Conservation (phyloP, 1,284 basidiomycete genomes). For the Leccinum huronense region DNA sequence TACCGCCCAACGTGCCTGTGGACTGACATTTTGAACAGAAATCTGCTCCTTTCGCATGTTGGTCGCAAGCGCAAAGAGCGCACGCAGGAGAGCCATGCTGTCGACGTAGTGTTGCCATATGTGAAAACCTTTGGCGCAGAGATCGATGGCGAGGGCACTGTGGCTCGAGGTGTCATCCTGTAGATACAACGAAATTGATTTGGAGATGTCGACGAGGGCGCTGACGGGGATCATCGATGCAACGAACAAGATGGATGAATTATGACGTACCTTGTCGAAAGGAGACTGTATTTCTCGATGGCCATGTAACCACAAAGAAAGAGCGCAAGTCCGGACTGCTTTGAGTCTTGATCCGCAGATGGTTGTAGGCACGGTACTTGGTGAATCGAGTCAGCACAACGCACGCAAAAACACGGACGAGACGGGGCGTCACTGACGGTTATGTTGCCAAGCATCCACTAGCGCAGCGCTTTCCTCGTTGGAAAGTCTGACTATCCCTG, state of each 20-base stretch:
- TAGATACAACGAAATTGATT: slow-evolving; percentile 76
- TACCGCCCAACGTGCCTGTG: slow-evolving; percentile 77
- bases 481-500: slow-evolving; percentile 61
- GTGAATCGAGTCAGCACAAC: slow-evolving; percentile 15
- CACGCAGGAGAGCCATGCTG: slow-evolving; percentile 84
- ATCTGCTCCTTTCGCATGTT: slow-evolving; percentile 67
- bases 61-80: slow-evolving; percentile 82
- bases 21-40: slow-evolving; percentile 56
- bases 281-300: slow-evolving; percentile 73
- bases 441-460: slow-evolving; percentile 68
- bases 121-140: slow-evolving; percentile 86
- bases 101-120: slow-evolving; percentile 96
- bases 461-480: slow-evolving; percentile 64
- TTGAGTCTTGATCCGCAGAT: slow-evolving; percentile 51
- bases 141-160: slow-evolving; percentile 80
- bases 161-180: slow-evolving; percentile 67
- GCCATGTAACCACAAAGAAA: slow-evolving; percentile 85
- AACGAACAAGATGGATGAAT: background rate
- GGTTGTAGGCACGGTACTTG: slow-evolving; percentile 68
- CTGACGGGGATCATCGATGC: slow-evolving; percentile 41
- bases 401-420: background rate
- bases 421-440: slow-evolving; percentile 45
- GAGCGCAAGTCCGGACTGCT: slow-evolving; percentile 64
- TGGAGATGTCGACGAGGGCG: slow-evolving; percentile 78
- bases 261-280: slow-evolving; percentile 63